Evolutionary conservation across 768 basidiomycete species (phyloP), one percentile per base, ranked within the genome.

Genomic region (Leccinum rimulosum): DNA sequence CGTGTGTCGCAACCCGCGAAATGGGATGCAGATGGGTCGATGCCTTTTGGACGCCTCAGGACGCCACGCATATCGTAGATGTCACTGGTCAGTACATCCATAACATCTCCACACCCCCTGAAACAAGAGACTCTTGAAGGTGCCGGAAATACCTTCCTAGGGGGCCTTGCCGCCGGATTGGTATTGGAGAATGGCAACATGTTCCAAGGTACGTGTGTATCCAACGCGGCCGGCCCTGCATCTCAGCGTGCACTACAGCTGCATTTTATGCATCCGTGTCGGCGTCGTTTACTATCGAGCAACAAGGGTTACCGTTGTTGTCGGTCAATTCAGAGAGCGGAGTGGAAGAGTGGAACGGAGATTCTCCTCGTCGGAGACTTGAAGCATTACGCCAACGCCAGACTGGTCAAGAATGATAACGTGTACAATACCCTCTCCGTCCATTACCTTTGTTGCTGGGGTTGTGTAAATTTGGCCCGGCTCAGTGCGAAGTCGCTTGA

Each of bases 71-170:
- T 57, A 77, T 95, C 14, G 81, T 89, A 3, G 93, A 95, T 71
- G 33, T 33, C 33, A 33, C 33, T 33, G 33, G 90, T 86, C 61
- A 65, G 70, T 67, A 54, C 17, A 54, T 60, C 50, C 53, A n/a
- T 43, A 50, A 2, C 43, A 27, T 55, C 51, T 49, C 53, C 51
- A 54, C 43, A 33, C 31, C 38, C 40, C 47, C 58, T 56, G 56
- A 64, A 51, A 7, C 12, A 11, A 55, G 50, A 43, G 31, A 12
- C 7, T 35, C 54, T 60, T 38, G 27, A 62, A 92, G 91, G 94
- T 50, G 93, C 92, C n/a, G 94, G 94, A 15, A 96, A 96, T 71
- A 82, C 84, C 59, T 96, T 95, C 72, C 78, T 96, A 25, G 93
- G 93, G 14, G 93, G 93, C 5, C 78, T 95, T 14, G 85, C 85